Conservation (phyloP, 495 filamentous ascomycete genomes). For the Penicillium antarcticum region DNA sequence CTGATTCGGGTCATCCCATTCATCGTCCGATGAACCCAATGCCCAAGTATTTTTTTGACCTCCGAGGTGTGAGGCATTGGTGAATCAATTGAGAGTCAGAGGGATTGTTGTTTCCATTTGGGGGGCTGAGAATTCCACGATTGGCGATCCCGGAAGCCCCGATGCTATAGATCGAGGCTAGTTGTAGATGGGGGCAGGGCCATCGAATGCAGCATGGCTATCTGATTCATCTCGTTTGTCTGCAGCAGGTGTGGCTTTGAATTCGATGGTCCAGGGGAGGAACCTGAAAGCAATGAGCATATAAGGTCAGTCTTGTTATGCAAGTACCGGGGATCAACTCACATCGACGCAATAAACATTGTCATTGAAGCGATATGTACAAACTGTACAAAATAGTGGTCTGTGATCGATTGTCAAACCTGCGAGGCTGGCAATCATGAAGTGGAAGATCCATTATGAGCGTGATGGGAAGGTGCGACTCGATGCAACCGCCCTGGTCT, state of each 20-base stretch:
- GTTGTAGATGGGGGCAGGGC: constrained; percentile 50
- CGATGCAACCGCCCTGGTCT: no score
- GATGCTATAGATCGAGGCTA: constrained; percentile 72
- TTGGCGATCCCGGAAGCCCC: constrained; percentile 61
- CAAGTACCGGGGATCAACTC: constrained; percentile 2
- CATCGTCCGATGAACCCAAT: constrained; percentile 26
- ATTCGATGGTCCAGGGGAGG: constrained; percentile 40
- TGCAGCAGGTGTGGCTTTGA: constrained; percentile 19
- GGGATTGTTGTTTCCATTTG: no score
- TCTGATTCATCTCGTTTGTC: constrained; percentile 17
- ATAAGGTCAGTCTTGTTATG: constrained; percentile 4
- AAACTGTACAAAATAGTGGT: no score
- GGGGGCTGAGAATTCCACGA: constrained; percentile 41
- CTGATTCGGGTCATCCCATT: constrained; percentile 36
- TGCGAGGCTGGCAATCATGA: no score
- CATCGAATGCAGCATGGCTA: constrained; percentile 30
- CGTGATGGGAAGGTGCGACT: no score
- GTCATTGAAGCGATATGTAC: constrained; percentile 15
- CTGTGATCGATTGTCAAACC: no score
- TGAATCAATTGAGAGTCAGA: background rate
- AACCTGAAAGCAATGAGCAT: constrained; percentile 18
- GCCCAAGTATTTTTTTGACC: constrained; percentile 41
- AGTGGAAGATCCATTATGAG: no score
- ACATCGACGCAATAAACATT: constrained; percentile 34
- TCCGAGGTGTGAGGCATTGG: background rate